Evolutionary conservation across 2,329 filamentous ascomycete genomes (phyloP), one percentile per base, ranked within the genome.

Genomic region (Arthroderma sp.): DNA sequence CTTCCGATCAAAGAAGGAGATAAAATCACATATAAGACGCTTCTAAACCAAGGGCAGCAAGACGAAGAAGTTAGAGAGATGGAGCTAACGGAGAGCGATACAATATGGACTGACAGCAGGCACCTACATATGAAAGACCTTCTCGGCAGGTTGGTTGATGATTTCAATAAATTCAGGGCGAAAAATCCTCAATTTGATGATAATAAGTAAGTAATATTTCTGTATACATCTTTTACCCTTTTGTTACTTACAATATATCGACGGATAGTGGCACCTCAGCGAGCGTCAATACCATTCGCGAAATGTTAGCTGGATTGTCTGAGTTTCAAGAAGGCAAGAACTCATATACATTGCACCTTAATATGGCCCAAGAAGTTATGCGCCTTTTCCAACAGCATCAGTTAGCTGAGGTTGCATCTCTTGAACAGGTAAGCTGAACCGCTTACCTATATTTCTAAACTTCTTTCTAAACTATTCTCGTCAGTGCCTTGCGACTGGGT

Each of bases 61-160:
- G 77, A 81, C 36, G 76, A 81, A 29, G 78, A 93, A 60, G 77
- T 84, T 48, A 94, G 93, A 61, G 88, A 95, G 38, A 83, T 94
- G 74, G 87, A 94, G 55, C 82, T 98, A 40, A 74, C 74, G 30
- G 91, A 98, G 52, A 83, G 85, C 56, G 91, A 98, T 66, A 83
- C 81, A 59, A 84, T 98, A 39, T 98, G 91, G 91, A 81, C 94
- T 27, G 85, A 91, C 49, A 94, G 94, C 58, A 77, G 91, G 44
- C 91, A 98, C 65, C 76, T 80, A 43, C 91, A 98, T 64, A 98
- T 98, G 91, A 94, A 94, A 61, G 88, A 96, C 61, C 91, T 91
- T 3, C 88, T 96, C 55, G 85, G 89, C 58, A 93, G 89, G 63
- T 72, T 98, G 49, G 91, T 89, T 72, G 76, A 79, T 46, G 89